A percentile compares a stretch with the other conserved stretches of the same genome.
Conservation (phyloP, 2,329 filamentous ascomycete genomes). For the Trichoderma atroviride region DNA sequence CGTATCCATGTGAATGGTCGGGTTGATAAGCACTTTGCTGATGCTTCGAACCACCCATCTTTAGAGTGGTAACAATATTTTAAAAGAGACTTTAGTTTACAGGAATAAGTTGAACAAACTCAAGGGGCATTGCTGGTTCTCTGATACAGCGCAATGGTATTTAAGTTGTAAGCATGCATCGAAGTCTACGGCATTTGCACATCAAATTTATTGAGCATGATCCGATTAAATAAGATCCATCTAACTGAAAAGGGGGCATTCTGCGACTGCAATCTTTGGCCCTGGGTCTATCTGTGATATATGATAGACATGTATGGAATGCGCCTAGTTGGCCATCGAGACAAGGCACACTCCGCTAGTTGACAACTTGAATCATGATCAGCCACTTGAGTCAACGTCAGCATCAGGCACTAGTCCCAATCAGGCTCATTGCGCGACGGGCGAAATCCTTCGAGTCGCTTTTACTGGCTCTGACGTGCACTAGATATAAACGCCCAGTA, state of each 20-base stretch:
- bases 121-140: background rate
- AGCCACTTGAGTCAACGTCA: background rate
- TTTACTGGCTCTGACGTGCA: background rate
- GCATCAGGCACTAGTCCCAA: slow-evolving; percentile 2
- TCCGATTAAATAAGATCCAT: background rate
- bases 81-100: background rate
- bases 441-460: background rate
- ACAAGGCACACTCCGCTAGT: background rate
- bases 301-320: background rate
- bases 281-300: background rate
- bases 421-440: slow-evolving; percentile 10
- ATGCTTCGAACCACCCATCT: background rate
- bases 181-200: background rate
- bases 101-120: background rate
- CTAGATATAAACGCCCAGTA: background rate
- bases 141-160: background rate
- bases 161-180: background rate
- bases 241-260: background rate
- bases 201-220: background rate
- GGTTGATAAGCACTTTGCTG: background rate
- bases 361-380: background rate
- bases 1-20: background rate
- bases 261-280: background rate
- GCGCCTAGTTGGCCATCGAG: background rate
- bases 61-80: background rate